Evolutionary conservation across 1,139 yeast species (phyloP).

Genomic region (Lodderomyces margitis): DNA sequence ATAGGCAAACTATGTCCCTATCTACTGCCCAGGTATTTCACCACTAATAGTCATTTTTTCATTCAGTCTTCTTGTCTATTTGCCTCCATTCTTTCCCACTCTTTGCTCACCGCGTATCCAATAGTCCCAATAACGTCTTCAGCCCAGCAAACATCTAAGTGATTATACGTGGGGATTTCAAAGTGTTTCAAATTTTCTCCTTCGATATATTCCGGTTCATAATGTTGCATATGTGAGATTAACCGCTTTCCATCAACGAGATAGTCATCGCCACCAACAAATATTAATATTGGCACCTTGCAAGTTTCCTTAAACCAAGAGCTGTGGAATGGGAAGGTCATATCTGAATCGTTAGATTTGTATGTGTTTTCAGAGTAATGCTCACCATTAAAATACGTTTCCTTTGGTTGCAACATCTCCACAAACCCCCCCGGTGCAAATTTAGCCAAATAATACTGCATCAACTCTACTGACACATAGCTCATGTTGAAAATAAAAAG

Average conservation of each 20-base stretch:
- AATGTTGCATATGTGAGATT: constrained; percentile 46
- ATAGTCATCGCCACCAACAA: constrained; percentile 61
- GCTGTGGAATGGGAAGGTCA: constrained; percentile 50
- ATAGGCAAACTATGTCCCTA: too few species aligned
- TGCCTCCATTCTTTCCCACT: constrained; percentile 8
- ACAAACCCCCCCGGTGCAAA: constrained; percentile 41
- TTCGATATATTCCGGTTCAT: constrained; percentile 45
- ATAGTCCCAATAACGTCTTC: constrained; percentile 42
- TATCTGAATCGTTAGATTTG: constrained; percentile 37
- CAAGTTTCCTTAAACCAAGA: constrained; percentile 58
- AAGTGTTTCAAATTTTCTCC: constrained; percentile 37
- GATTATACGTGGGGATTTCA: constrained; percentile 49
- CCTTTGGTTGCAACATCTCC: constrained; percentile 35
- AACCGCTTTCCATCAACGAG: constrained; percentile 66
- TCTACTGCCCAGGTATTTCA: not conserved
- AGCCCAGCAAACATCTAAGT: constrained; percentile 58
- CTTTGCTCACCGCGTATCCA: constrained; percentile 21
- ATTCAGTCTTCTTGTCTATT: not conserved
- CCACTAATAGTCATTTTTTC: constrained; percentile 4
- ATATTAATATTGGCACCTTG: constrained; percentile 56
- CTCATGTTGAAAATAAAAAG: constrained; percentile 88
- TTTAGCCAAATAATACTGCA: constrained; percentile 85
- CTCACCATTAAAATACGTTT: constrained; percentile 40
- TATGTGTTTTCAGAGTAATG: constrained; percentile 17
- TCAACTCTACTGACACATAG: constrained; percentile 71